A percentile compares a stretch with the other conserved stretches of the same genome.
These are phyloP conservation scores for Tillandsia leiboldiana DNA, from an alignment of 176 grass and related monocot genomes.

Conservation along the genomic window DNA sequence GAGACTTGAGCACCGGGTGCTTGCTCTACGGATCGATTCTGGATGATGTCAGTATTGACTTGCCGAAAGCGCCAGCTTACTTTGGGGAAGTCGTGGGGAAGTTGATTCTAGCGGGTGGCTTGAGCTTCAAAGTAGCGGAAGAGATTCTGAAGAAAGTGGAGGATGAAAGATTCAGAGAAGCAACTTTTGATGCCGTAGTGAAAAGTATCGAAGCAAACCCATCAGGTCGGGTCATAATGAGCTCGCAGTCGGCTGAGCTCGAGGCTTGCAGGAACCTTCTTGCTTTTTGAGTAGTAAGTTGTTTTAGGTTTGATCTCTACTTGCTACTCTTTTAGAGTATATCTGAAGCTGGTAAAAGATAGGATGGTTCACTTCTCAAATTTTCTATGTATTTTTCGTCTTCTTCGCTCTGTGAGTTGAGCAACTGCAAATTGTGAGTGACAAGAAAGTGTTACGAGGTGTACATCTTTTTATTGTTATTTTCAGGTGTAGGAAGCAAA, in stretches of 20 bases:
- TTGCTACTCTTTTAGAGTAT: too few relatives aligned
- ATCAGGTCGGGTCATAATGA: constrained; percentile 58
- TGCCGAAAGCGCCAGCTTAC: constrained; percentile 69
- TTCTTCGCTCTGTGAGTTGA: too few relatives aligned
- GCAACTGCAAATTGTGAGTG: too few relatives aligned
- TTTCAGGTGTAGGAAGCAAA: too few relatives aligned
- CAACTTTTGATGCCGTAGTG: constrained; percentile 32
- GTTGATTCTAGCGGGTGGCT: constrained; percentile 36
- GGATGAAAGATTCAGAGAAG: constrained; percentile 37
- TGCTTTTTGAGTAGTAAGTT: too few relatives aligned
- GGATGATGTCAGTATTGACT: constrained; percentile 87
- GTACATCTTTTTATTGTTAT: too few relatives aligned
- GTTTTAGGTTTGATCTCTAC: too few relatives aligned
- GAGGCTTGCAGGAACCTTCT: constrained; percentile 33
- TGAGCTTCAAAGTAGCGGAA: constrained; percentile 62
- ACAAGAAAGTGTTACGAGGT: too few relatives aligned
- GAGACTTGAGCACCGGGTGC: constrained; percentile 62
- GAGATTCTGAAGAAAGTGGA: constrained; percentile 68
- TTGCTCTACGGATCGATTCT: constrained; percentile 60
- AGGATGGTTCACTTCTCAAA: too few relatives aligned
- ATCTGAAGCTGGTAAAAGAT: too few relatives aligned
- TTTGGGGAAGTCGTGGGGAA: constrained; percentile 70
- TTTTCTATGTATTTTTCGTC: too few relatives aligned
- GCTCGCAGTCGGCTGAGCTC: constrained; percentile 32
- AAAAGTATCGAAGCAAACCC: constrained; percentile 40